Evolutionary conservation across 768 basidiomycete genomes (phyloP), one percentile per base, ranked within the genome.

Genomic region (Rhodosporidiobolus odoratus): DNA sequence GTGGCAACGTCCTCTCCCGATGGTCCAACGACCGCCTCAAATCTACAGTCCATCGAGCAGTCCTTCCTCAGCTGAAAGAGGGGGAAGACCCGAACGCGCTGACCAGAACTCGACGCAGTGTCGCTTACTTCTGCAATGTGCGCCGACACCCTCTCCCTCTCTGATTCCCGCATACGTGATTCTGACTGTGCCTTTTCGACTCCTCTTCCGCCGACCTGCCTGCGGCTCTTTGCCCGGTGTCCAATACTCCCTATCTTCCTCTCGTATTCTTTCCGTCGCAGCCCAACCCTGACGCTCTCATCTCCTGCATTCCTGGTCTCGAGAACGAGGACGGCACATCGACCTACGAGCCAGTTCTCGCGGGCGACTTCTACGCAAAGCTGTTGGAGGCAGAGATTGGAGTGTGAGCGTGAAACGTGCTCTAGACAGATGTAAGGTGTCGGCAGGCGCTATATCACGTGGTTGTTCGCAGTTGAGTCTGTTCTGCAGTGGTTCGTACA

Each of bases 21-120:
- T 79, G 79, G 77, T 74, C 71, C 0, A 79, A 79, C 61, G 77
- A 79, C 66, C 66, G 43, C 10, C 75, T 80, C 60, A 78, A 78
- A 50, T 78, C 78, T 15, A 78, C 78, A 7, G 48, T 78, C 17
- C 78, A 80, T 53, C 71, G 78, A 1, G 78, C 93, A 91, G 52
- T 65, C 17, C 63, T 70, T 0, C 69, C 69, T 1, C 35, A 40
- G 6, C 30, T 45, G 4, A 8, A 13, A 1, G 38, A 23, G 2
- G 63, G 64, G 17, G 69, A 65, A 7, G 63, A 64, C 25, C 9
- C 35, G 8, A 43, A 54, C 7, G 69, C 50, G 16, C 43, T 61
- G 23, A 65, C 69, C 0, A 30, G 43, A 16, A 70, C 69, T 2
- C 32, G 70, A 21, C 45, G 70, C 0, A 62, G 60, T 30, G 48